Percentiles rank a stretch among this genome's conserved stretches.
These are phyloP conservation scores for Teunomyces atbi DNA, from an alignment of 805 yeast genomes.

Conservation along the genomic window DNA sequence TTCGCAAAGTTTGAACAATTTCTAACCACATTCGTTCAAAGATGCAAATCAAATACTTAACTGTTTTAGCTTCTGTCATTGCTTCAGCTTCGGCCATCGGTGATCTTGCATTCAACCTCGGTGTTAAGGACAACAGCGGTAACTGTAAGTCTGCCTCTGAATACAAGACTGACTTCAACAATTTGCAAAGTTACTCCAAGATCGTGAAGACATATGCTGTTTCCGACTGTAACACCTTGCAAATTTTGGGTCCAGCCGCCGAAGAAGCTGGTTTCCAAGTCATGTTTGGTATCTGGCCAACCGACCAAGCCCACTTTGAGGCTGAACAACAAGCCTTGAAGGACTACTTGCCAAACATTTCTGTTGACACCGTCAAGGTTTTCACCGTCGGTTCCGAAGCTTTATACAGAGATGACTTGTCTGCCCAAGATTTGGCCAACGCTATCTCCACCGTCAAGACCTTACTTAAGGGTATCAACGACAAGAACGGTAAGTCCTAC, in stretches of 20 bases:
- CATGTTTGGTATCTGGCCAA: conserved; percentile 93
- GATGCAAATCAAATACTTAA: conserved; percentile 42
- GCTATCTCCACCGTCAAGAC: conserved; percentile 62
- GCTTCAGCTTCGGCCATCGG: conserved; percentile 59
- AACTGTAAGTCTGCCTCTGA: conserved; percentile 74
- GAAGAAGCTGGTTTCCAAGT: conserved; percentile 72
- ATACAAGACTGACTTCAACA: conserved; percentile 64
- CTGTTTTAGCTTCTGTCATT: conserved; percentile 48
- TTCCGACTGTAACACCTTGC: conserved; percentile 89
- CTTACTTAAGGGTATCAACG: conserved; percentile 59
- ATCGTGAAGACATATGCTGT: conserved; percentile 85
- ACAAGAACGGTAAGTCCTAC: conserved; percentile 79
- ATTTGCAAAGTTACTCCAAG: conserved; percentile 56
- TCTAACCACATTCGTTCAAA: conserved; percentile 1
- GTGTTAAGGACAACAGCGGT: conserved; percentile 74
- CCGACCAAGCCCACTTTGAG: conserved; percentile 70
- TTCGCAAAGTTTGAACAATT: background rate
- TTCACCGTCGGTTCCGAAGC: conserved; percentile 95
- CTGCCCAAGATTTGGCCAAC: conserved; percentile 70
- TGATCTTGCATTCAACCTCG: conserved; percentile 74
- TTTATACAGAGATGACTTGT: conserved; percentile 82
- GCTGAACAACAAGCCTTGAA: conserved; percentile 73
- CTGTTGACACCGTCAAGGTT: conserved; percentile 66
- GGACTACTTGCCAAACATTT: conserved; percentile 68
- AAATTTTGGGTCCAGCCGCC: conserved; percentile 82